Evolutionary conservation across 2,329 filamentous ascomycete genomes (phyloP).

Genomic region (Trichoderma sp.): DNA sequence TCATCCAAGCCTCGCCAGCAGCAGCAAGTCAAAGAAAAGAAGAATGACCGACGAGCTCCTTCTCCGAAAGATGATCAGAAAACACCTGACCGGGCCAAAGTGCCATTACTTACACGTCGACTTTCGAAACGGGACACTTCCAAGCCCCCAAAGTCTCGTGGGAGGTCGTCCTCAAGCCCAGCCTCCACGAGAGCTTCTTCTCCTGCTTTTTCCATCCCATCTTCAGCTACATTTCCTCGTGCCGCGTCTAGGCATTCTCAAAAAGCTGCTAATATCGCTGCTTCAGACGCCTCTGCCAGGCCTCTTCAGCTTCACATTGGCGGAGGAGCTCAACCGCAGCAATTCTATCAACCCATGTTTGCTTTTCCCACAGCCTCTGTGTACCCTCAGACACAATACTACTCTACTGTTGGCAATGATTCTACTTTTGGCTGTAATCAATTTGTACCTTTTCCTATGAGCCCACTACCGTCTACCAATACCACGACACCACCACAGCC

Average conservation of each 20-base stretch:
- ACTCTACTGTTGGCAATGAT: not conserved
- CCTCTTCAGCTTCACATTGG: not conserved
- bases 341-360: conserved; percentile 17
- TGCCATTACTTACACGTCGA: not conserved
- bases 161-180: conserved; percentile 7
- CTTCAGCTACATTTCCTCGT: conserved; percentile 20
- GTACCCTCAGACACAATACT: not conserved
- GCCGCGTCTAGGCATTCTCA: not conserved
- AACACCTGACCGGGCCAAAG: not conserved
- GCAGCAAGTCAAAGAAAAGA: not conserved
- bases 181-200: not conserved
- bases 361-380: conserved; percentile 13
- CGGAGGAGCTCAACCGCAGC: not conserved
- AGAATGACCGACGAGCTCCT: not conserved
- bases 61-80: not conserved
- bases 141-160: not conserved
- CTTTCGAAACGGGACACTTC: not conserved
- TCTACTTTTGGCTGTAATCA: not conserved
- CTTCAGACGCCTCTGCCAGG: not conserved
- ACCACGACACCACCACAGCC: not conserved
- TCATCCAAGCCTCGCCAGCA: not conserved
- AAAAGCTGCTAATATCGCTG: not conserved
- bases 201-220: conserved; percentile 10
- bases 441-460: not conserved
- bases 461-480: not conserved